Conservation (phyloP, 164 flowering plant genomes). For the Stephania yunnanensis region DNA sequence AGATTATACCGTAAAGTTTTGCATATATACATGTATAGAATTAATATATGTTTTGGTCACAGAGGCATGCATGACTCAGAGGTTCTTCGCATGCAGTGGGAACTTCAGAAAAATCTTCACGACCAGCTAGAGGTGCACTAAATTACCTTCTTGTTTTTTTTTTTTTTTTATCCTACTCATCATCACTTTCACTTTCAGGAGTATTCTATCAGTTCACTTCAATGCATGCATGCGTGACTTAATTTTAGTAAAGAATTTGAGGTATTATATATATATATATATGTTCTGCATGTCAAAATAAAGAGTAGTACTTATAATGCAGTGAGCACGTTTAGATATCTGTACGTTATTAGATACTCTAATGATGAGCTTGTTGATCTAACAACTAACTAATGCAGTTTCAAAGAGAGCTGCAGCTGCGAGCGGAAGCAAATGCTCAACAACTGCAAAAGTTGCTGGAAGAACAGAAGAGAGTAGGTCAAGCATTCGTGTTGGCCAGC, state of each 20-base stretch:
- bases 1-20: background rate
- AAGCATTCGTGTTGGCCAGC: constrained; percentile 11
- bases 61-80: constrained; percentile 4
- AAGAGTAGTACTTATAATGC: too few relatives aligned
- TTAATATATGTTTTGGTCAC: background rate
- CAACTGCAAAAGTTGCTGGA: constrained; percentile 17
- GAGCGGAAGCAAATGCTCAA: constrained; percentile 18
- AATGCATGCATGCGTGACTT: background rate
- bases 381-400: constrained; percentile 3
- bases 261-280: too few relatives aligned
- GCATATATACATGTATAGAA: too few relatives aligned
- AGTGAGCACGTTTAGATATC: too few relatives aligned
- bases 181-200: background rate
- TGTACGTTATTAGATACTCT: background rate
- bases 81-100: constrained; percentile 13
- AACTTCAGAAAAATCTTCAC: constrained; percentile 12
- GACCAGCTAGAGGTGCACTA: constrained; percentile 11
- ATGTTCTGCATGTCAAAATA: too few relatives aligned
- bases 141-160: background rate
- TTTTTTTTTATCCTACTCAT: background rate
- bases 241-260: background rate
- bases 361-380: background rate
- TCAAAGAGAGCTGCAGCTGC: constrained; percentile 13
- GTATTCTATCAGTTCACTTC: too few relatives aligned
- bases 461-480: constrained; percentile 14